Conservation (phyloP, 805 yeast genomes). For the Ascoidea tarda region DNA sequence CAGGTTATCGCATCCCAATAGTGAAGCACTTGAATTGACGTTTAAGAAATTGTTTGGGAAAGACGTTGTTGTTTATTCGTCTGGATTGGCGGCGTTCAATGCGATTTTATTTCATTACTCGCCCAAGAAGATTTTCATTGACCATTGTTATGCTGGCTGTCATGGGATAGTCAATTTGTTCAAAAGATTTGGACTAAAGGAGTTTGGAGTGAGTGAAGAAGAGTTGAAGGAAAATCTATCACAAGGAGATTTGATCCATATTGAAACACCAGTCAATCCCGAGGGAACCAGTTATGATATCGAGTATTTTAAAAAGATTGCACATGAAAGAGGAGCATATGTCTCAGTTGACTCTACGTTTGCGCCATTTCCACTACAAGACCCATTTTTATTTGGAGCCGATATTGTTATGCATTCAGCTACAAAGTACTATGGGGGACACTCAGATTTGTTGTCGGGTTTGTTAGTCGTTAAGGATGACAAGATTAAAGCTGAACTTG, state of each 20-base stretch:
- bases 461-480: slow-evolving; percentile 50
- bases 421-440: slow-evolving; percentile 93
- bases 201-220: slow-evolving; percentile 28
- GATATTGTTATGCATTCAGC: slow-evolving; percentile 90
- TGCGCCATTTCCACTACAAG: slow-evolving; percentile 84
- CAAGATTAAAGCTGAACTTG: slow-evolving; percentile 29
- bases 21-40: slow-evolving; percentile 51
- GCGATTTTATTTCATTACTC: slow-evolving; percentile 58
- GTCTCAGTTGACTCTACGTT: slow-evolving; percentile 75
- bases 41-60: slow-evolving; percentile 47
- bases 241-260: slow-evolving; percentile 64
- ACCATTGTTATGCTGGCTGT: slow-evolving; percentile 77
- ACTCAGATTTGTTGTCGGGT: slow-evolving; percentile 82
- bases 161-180: slow-evolving; percentile 55
- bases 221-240: slow-evolving; percentile 31
- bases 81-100: slow-evolving; percentile 72
- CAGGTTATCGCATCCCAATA: slow-evolving; percentile 61
- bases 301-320: slow-evolving; percentile 44
- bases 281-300: slow-evolving; percentile 56
- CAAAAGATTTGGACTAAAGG: slow-evolving; percentile 39
- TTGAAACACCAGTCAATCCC: slow-evolving; percentile 87
- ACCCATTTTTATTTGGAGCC: slow-evolving; percentile 73
- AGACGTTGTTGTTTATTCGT: slow-evolving; percentile 54
- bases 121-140: slow-evolving; percentile 65
- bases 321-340: slow-evolving; percentile 66